Percentiles rank a stretch among this genome's conserved stretches.
phyloP scores from a whole-genome alignment of 2,329 filamentous ascomycete species.

The Colletotrichum neosansevieriae region DNA sequence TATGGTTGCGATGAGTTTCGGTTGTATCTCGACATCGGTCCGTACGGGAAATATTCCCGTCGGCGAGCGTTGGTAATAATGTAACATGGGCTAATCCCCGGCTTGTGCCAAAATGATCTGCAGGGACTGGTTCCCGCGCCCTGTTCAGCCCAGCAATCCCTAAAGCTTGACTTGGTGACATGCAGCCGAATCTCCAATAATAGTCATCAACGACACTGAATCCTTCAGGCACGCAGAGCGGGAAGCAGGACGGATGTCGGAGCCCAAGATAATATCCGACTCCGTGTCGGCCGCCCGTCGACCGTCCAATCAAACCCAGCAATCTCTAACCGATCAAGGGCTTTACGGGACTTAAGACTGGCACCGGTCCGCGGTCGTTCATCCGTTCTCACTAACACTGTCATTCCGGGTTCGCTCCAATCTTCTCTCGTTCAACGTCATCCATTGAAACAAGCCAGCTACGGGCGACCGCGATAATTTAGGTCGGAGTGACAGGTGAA shows the following conservation, averaged over 20 bases:
- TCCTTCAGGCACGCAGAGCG: neutral
- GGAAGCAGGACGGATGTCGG: slow-evolving; percentile 17
- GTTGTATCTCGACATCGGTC: neutral
- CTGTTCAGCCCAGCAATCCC: neutral
- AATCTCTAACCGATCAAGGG: neutral
- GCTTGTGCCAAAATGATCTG: neutral
- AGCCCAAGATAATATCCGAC: neutral
- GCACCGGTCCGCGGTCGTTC: slow-evolving; percentile 7
- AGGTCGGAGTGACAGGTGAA: neutral
- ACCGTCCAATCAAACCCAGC: slow-evolving; percentile 15
- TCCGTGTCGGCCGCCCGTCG: neutral
- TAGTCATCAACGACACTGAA: neutral
- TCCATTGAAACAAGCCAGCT: neutral
- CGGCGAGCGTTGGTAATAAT: neutral
- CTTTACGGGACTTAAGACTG: slow-evolving; percentile 23
- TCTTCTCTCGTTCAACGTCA: neutral
- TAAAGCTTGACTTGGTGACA: neutral
- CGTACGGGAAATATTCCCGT: slow-evolving; percentile 14
- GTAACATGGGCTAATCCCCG: neutral
- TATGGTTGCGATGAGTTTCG: neutral
- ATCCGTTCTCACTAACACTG: neutral
- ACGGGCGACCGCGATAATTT: neutral
- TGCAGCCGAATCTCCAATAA: neutral
- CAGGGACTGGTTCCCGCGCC: neutral
- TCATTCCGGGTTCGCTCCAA: neutral